phyloP scores from a whole-genome alignment of 2,329 filamentous ascomycete species.

The Madurella mycetomatis region DNA sequence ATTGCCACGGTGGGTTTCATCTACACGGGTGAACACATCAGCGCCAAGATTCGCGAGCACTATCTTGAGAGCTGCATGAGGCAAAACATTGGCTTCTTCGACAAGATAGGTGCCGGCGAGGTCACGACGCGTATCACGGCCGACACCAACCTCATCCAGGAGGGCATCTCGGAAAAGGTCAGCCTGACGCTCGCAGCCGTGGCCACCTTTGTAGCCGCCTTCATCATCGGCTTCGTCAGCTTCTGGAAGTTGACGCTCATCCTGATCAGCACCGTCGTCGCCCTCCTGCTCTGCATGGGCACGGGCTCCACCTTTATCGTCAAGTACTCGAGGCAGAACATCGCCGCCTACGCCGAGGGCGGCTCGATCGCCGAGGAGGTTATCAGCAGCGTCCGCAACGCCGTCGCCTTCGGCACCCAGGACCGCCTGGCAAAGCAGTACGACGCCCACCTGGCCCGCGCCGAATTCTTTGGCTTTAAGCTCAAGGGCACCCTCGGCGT shows the following conservation, averaged over 20 bases:
- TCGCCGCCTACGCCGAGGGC: constrained; percentile 76
- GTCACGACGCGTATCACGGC: constrained; percentile 92
- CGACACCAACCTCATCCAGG: constrained; percentile 89
- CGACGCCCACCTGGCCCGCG: constrained; percentile 66
- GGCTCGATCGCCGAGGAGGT: constrained; percentile 92
- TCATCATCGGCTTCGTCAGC: constrained; percentile 83
- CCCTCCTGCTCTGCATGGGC: constrained; percentile 74
- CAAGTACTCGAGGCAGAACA: constrained; percentile 72
- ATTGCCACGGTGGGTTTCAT: constrained; percentile 85
- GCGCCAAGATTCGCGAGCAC: constrained; percentile 71
- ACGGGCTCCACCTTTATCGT: constrained; percentile 69
- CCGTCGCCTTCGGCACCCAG: constrained; percentile 89
- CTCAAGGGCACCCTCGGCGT: constrained; percentile 67
- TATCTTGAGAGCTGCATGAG: constrained; percentile 81
- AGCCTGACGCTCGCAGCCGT: constrained; percentile 70
- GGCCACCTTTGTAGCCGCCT: constrained; percentile 81
- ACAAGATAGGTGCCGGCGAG: constrained; percentile 87
- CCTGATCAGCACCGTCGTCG: constrained; percentile 73
- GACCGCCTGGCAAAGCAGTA: constrained; percentile 87
- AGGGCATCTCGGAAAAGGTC: constrained; percentile 89
- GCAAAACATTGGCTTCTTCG: constrained; percentile 90
- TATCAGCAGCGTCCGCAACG: constrained; percentile 86
- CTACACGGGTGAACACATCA: constrained; percentile 76
- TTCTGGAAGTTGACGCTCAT: constrained; percentile 94
- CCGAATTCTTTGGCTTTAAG: constrained; percentile 71